Conservation (phyloP, 371 early-diverging fungal species). For the Mortierella sp. region DNA sequence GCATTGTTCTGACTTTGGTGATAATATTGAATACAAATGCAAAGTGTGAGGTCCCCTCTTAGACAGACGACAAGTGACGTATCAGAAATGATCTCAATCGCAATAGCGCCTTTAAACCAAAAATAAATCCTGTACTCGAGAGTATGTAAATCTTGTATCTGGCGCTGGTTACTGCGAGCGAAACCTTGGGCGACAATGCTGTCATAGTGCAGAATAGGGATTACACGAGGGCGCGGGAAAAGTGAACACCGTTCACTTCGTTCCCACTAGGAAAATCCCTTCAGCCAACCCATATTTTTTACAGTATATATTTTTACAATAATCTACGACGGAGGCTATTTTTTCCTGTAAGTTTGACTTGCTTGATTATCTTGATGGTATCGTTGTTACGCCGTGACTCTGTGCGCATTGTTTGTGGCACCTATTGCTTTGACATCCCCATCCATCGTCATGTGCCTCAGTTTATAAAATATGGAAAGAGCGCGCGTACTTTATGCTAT, state of each 20-base stretch:
- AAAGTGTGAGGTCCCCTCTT: too few relatives aligned
- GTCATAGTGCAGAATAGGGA: neutral
- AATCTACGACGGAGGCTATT: neutral
- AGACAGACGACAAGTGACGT: too few relatives aligned
- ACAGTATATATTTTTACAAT: too few relatives aligned
- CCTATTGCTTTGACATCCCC: too few relatives aligned
- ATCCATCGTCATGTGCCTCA: neutral
- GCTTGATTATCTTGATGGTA: too few relatives aligned
- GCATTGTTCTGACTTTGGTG: slow-evolving; percentile 7
- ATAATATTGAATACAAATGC: neutral
- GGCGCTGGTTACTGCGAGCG: neutral
- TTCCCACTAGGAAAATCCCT: neutral
- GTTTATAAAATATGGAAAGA: neutral
- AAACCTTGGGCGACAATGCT: neutral
- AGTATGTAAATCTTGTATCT: neutral
- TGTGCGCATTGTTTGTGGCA: too few relatives aligned
- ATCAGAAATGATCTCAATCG: too few relatives aligned
- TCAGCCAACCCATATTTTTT: neutral
- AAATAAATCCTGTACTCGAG: too few relatives aligned
- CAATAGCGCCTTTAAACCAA: too few relatives aligned
- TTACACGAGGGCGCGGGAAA: neutral
- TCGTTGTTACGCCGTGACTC: too few relatives aligned
- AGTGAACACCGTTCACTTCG: too few relatives aligned
- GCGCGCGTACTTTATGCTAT: too few relatives aligned
- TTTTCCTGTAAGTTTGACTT: neutral